These are phyloP conservation scores for Cutaneotrichosporon mucoides DNA, from an alignment of 1,284 basidiomycete species.

Conservation along the genomic window DNA sequence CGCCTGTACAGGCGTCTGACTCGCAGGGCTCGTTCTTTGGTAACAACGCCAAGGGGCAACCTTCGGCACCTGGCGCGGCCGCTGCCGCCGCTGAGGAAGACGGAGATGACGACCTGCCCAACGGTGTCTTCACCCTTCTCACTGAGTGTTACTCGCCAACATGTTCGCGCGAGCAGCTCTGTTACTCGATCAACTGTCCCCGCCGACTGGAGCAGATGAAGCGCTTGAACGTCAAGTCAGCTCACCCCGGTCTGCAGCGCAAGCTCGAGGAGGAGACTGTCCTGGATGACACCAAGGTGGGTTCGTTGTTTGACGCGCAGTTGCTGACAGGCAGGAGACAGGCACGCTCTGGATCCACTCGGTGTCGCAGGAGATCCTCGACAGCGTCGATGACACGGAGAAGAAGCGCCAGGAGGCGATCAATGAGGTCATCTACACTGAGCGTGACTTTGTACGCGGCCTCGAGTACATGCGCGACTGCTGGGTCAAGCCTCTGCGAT, in stretches of 20 bases:
- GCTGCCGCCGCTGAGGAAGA: constrained; percentile 19
- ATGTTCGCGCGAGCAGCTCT: constrained; percentile 85
- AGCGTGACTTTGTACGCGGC: constrained; percentile 94
- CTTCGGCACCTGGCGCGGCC: not conserved
- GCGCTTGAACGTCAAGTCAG: constrained; percentile 76
- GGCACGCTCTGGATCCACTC: constrained; percentile 97
- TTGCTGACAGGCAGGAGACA: constrained; percentile 59
- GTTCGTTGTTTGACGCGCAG: constrained; percentile 24
- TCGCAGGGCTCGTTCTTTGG: constrained; percentile 25
- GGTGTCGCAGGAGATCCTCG: constrained; percentile 88
- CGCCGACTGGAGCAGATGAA: constrained; percentile 90
- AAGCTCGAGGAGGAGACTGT: constrained; percentile 74
- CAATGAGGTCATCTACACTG: constrained; percentile 98
- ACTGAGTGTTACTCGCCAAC: constrained; percentile 99
- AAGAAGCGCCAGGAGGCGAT: constrained; percentile 98
- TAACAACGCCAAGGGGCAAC: not conserved
- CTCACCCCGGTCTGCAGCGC: constrained; percentile 73
- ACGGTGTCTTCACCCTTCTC: constrained; percentile 92
- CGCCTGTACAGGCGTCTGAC: constrained; percentile 8
- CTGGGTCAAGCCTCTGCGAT: constrained; percentile 78
- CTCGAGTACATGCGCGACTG: constrained; percentile 94
- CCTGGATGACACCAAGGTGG: constrained; percentile 66
- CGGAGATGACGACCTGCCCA: constrained; percentile 64
- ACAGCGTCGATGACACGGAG: constrained; percentile 85
- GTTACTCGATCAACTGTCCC: constrained; percentile 97